A percentile compares a stretch with the other conserved stretches of the same genome.
phyloP scores from a whole-genome alignment of 768 basidiomycete species.

The Rhodocollybia butyracea region DNA sequence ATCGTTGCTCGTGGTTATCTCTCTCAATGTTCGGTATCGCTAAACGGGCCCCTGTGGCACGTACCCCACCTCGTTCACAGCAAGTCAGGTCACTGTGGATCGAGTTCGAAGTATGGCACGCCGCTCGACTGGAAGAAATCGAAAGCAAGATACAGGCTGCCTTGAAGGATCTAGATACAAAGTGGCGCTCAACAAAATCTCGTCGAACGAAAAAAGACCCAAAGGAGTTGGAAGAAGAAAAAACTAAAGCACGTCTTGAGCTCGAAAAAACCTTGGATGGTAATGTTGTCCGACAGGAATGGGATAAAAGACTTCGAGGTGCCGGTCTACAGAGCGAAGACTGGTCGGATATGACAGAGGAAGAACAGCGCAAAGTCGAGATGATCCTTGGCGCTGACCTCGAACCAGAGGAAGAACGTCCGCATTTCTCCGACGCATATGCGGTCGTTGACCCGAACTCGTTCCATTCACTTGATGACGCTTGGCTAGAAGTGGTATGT shows the following conservation, averaged over 20 bases:
- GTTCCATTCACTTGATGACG: conserved; percentile 28
- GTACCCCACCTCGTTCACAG: background rate
- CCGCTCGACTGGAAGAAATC: conserved; percentile 1
- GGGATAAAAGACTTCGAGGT: conserved; percentile 33
- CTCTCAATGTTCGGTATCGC: background rate
- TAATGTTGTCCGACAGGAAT: conserved; percentile 32
- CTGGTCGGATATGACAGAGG: conserved; percentile 40
- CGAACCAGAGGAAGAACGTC: conserved; percentile 24
- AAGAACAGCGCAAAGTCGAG: conserved; percentile 32
- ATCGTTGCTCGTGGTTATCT: background rate
- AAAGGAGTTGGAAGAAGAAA: conserved; percentile 27
- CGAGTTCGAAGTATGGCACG: conserved; percentile 10
- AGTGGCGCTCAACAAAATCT: conserved; percentile 2
- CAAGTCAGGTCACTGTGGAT: conserved; percentile 14
- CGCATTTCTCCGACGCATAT: conserved; percentile 31
- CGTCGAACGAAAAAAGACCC: conserved; percentile 5
- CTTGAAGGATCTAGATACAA: background rate
- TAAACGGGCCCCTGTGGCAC: conserved; percentile 2
- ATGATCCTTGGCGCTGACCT: conserved; percentile 34
- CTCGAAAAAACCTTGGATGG: conserved; percentile 30
- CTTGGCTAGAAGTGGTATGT: conserved; percentile 11
- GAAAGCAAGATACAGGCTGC: background rate
- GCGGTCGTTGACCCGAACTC: conserved; percentile 40
- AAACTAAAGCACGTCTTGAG: conserved; percentile 20
- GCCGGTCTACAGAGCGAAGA: conserved; percentile 36